Evolutionary conservation across 345 rosid species (phyloP).

Genomic region (Sonneratia caseolaris): DNA sequence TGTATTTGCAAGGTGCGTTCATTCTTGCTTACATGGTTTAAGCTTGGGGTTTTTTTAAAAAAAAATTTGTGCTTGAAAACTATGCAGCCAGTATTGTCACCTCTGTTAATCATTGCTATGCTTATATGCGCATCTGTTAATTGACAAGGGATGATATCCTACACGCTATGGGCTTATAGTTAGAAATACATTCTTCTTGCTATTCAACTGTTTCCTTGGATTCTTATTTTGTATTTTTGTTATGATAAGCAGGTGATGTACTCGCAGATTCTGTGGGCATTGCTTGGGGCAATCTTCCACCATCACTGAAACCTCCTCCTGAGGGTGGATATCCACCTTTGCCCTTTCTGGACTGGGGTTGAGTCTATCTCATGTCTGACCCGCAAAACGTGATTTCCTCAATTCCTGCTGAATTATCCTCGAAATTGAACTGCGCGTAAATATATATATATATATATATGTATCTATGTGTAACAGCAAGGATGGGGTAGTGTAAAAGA

Average conservation of each 20-base stretch:
- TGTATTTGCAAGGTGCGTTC: constrained; percentile 21
- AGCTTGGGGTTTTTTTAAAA: not conserved
- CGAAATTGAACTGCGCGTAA: too few relatives aligned
- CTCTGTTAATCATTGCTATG: not conserved
- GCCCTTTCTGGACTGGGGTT: constrained; percentile 82
- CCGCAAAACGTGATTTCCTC: too few relatives aligned
- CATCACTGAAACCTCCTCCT: constrained; percentile 79
- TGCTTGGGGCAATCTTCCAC: constrained; percentile 78
- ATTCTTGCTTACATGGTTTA: not conserved
- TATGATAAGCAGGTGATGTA: constrained; percentile 24
- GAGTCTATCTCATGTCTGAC: constrained; percentile 9
- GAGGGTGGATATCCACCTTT: constrained; percentile 57
- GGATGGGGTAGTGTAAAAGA: not conserved
- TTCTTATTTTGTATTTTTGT: not conserved
- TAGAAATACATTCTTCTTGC: not conserved
- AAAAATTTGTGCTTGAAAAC: not conserved
- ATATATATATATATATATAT: not conserved
- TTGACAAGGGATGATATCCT: not conserved
- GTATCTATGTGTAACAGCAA: not conserved
- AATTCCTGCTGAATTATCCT: too few relatives aligned
- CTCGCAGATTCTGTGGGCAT: constrained; percentile 28
- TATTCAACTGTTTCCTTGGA: not conserved
- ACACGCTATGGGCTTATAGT: not conserved
- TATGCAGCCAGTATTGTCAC: not conserved
- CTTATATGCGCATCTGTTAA: not conserved